Evolutionary conservation across 2,329 filamentous ascomycete species (phyloP).

Genomic region (Penicillium sclerotiorum): DNA sequence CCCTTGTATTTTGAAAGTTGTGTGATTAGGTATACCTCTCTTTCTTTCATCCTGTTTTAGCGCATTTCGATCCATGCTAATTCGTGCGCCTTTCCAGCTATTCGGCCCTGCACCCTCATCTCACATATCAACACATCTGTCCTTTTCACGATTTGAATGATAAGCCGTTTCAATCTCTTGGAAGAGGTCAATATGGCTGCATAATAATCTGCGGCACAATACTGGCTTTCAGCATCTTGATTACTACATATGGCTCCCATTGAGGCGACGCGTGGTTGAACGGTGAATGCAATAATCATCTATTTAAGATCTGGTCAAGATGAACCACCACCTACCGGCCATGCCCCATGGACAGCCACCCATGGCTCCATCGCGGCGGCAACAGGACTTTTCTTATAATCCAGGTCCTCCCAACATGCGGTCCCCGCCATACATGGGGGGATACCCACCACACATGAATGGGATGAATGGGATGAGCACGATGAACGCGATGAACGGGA

Average conservation of each 20-base stretch:
- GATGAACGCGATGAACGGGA: slow-evolving; percentile 6
- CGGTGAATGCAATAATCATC: slow-evolving; percentile 35
- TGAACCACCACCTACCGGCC: slow-evolving; percentile 49
- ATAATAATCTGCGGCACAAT: slow-evolving; percentile 29
- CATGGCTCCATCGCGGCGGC: slow-evolving; percentile 52
- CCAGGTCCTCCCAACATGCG: slow-evolving; percentile 54
- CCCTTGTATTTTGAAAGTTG: slow-evolving; percentile 1
- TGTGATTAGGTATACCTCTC: slow-evolving; percentile 2
- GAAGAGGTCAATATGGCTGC: slow-evolving; percentile 39
- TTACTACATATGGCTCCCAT: slow-evolving; percentile 41
- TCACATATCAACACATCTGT: slow-evolving; percentile 2
- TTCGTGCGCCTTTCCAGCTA: slow-evolving; percentile 6
- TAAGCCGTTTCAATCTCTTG: slow-evolving; percentile 14
- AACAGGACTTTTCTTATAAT: slow-evolving; percentile 49
- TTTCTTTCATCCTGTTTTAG: not conserved
- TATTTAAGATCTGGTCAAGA: slow-evolving; percentile 40
- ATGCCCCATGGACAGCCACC: slow-evolving; percentile 54
- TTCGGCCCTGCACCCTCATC: slow-evolving; percentile 4
- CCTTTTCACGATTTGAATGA: slow-evolving; percentile 5
- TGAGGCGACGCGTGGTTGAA: slow-evolving; percentile 43
- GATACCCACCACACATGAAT: slow-evolving; percentile 60
- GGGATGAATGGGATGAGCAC: slow-evolving; percentile 31
- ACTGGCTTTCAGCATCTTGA: slow-evolving; percentile 22
- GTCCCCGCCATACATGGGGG: slow-evolving; percentile 62
- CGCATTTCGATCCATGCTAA: slow-evolving; percentile 6